Evolutionary conservation across 345 rosid species (phyloP).

Genomic region (Eucalyptus marginata): DNA sequence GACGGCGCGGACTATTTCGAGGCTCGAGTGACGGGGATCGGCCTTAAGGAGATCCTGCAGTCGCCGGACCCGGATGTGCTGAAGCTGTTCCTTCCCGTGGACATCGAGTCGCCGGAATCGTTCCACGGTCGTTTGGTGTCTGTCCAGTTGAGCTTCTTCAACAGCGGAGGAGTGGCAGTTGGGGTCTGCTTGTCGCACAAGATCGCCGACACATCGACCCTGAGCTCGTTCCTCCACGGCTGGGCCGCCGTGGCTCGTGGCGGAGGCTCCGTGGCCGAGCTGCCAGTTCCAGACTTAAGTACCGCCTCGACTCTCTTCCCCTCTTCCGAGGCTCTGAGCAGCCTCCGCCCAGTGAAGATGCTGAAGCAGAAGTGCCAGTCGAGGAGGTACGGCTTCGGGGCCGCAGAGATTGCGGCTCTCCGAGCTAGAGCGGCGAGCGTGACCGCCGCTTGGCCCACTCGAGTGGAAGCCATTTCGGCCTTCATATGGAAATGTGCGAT

Average conservation of each 20-base stretch:
- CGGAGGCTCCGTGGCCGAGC: background rate
- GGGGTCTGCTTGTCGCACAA: constrained; percentile 2
- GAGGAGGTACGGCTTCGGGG: background rate
- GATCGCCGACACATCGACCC: constrained; percentile 1
- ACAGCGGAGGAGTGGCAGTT: constrained; percentile 3
- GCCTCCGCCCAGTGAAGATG: background rate
- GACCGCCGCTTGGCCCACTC: background rate
- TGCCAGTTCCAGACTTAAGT: background rate
- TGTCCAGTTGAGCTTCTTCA: constrained; percentile 23
- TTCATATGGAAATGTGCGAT: background rate
- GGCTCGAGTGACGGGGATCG: background rate
- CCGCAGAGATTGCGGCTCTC: background rate
- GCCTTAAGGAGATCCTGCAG: background rate
- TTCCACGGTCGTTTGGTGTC: constrained; percentile 10
- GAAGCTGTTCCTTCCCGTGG: background rate
- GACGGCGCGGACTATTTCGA: background rate
- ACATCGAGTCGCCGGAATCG: background rate
- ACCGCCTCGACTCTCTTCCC: background rate
- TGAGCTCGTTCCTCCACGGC: background rate
- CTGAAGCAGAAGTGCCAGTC: background rate
- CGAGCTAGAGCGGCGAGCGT: background rate
- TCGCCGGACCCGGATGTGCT: background rate
- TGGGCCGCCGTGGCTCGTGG: background rate
- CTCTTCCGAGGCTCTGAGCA: background rate
- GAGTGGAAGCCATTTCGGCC: background rate